Conservation (phyloP, 208 protist species). For the Acanthamoeba royreba region DNA sequence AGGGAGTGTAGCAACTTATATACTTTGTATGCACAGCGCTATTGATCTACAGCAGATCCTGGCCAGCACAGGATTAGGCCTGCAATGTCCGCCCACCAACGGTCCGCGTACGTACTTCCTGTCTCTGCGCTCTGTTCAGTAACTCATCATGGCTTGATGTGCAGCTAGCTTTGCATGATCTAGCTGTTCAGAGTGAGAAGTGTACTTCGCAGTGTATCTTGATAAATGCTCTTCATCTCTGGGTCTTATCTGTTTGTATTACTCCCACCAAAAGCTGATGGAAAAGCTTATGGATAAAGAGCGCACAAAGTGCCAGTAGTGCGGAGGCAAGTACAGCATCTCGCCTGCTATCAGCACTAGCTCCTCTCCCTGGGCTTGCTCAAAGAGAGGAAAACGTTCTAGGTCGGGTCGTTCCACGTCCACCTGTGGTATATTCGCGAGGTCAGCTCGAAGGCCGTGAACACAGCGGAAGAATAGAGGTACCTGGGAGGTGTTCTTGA, state of each 20-base stretch:
- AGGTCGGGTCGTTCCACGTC: conserved; percentile 49
- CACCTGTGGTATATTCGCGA: not conserved
- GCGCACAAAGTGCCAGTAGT: conserved; percentile 65
- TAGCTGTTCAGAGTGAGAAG: too few relatives aligned
- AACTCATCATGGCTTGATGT: too few relatives aligned
- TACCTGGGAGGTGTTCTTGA: conserved; percentile 60
- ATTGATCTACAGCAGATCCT: too few relatives aligned
- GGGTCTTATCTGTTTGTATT: not conserved
- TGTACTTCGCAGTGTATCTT: too few relatives aligned
- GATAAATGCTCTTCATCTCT: not conserved
- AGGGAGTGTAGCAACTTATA: too few relatives aligned
- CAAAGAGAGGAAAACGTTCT: conserved; percentile 45
- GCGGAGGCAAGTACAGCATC: conserved; percentile 58
- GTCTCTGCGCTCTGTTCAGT: too few relatives aligned
- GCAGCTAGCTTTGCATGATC: too few relatives aligned
- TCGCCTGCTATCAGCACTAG: conserved; percentile 53
- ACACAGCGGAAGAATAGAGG: not conserved
- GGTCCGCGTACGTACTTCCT: too few relatives aligned
- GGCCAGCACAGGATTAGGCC: too few relatives aligned
- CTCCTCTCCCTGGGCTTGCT: conserved; percentile 28
- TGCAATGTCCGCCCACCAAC: too few relatives aligned
- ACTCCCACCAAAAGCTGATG: conserved; percentile 64
- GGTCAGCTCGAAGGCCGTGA: not conserved
- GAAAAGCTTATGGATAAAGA: conserved; percentile 60
- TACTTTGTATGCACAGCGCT: too few relatives aligned